Evolutionary conservation across 805 yeast genomes (phyloP).

Genomic region (Pichia cephalocereana): DNA sequence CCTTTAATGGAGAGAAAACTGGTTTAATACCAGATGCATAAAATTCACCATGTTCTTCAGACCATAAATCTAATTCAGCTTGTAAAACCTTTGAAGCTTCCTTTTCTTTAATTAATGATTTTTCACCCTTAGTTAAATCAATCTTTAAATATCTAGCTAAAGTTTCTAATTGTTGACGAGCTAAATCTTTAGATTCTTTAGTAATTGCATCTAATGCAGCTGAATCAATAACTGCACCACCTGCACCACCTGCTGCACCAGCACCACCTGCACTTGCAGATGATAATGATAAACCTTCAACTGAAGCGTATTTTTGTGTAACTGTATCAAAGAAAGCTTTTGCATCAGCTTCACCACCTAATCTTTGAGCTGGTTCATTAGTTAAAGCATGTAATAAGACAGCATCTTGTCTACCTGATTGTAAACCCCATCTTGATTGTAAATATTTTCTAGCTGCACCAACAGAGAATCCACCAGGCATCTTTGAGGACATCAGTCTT

Average conservation of each 20-base stretch:
- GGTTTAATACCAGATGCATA: conserved; percentile 90
- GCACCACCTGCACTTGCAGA: conserved; percentile 46
- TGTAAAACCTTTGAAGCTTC: conserved; percentile 79
- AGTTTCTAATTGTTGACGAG: conserved; percentile 79
- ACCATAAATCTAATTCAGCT: conserved; percentile 85
- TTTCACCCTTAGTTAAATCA: conserved; percentile 87
- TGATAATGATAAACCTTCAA: conserved; percentile 68
- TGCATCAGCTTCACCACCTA: conserved; percentile 82
- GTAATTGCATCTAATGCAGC: conserved; percentile 86
- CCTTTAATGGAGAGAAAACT: conserved; percentile 82
- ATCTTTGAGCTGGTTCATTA: conserved; percentile 84
- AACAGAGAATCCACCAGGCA: conserved; percentile 99
- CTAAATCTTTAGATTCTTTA: conserved; percentile 60
- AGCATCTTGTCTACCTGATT: conserved; percentile 89
- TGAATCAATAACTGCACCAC: conserved; percentile 85
- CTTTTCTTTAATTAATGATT: conserved; percentile 71
- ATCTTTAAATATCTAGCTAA: conserved; percentile 91
- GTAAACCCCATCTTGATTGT: conserved; percentile 88
- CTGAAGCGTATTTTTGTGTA: conserved; percentile 78
- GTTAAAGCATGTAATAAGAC: conserved; percentile 76
- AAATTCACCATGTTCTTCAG: conserved; percentile 84
- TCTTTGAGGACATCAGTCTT: conserved; percentile 88
- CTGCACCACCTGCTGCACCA: conserved; percentile 46
- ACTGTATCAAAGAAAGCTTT: conserved; percentile 75
- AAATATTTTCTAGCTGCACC: conserved; percentile 88